Evolutionary conservation across 257 asterid genomes (phyloP), one percentile per base, ranked within the genome.

Genomic region (Penstemon eatonii): DNA sequence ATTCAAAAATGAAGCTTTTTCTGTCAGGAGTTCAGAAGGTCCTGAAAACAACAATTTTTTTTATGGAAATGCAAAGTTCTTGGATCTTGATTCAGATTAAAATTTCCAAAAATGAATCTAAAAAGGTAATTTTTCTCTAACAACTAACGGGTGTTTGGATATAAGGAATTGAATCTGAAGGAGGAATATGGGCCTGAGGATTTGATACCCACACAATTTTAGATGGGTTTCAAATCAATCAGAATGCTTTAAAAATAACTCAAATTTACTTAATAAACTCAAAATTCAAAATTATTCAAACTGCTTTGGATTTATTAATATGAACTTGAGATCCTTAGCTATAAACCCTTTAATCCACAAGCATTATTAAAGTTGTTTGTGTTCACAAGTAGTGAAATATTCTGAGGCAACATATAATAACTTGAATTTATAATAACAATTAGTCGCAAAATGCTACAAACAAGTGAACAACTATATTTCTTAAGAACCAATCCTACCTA

Each of bases 1-100:
- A n/a, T 45, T 61, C 36, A 46, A n/a, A 50, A 66, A 45, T 53
- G 45, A 63, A 52, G 40, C 42, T 69, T 33, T 65, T 60, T 51
- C 44, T 8, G 5, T n/a, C 5, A 59, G 42, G 55, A 40, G 62
- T 41, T 18, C 8, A 39, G 65, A 66, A 44, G 56, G 37, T 41
- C 33, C 7, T n/a, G n/a, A 37, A 39, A 57, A 8, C 9, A n/a
- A 15, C 18, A 55, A 56, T 63, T 41, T 56, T 56, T 13, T 19
- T 15, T 10, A 13, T 63, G 18, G 57, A 63, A 43, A 38, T 49
- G 56, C 12, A n/a, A 62, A 52, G 37, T 53, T n/a, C 1, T 53
- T 12, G 57, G 54, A 54, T 42, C 42, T 15, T 18, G 25, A 61
- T 61, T 61, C 13, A 52, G n/a, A 40, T 6, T 43, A 61, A 19